A percentile compares a stretch with the other conserved stretches of the same genome.
These are phyloP conservation scores for Nemania serpens DNA, from an alignment of 2,329 filamentous ascomycete genomes.

Conservation along the genomic window DNA sequence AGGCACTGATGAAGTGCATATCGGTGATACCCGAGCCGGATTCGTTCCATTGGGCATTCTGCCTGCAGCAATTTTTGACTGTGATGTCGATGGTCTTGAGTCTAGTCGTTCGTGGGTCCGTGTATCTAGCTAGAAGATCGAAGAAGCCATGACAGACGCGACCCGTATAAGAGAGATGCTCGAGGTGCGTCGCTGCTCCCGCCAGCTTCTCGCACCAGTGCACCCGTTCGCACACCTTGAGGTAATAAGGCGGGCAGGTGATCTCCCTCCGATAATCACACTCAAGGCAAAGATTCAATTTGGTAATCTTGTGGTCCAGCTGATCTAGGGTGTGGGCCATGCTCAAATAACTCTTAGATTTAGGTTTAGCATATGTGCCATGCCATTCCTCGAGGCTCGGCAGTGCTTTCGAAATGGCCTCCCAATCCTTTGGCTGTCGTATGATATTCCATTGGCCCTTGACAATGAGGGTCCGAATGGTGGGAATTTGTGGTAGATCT, in stretches of 20 bases:
- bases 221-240: slow-evolving; percentile 61
- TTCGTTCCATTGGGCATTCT: slow-evolving; percentile 60
- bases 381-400: slow-evolving; percentile 69
- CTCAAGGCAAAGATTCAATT: slow-evolving; percentile 71
- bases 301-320: slow-evolving; percentile 62
- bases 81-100: slow-evolving; percentile 72
- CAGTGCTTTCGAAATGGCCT: slow-evolving; percentile 63
- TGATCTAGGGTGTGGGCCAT: slow-evolving; percentile 66
- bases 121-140: slow-evolving; percentile 56
- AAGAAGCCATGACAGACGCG: slow-evolving; percentile 74
- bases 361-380: slow-evolving; percentile 71
- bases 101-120: slow-evolving; percentile 53
- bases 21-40: slow-evolving; percentile 72
- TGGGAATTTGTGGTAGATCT: slow-evolving; percentile 53
- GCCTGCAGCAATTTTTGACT: slow-evolving; percentile 74
- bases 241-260: slow-evolving; percentile 62
- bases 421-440: slow-evolving; percentile 65
- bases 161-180: slow-evolving; percentile 74
- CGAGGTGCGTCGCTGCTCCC: slow-evolving; percentile 62
- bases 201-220: slow-evolving; percentile 71
- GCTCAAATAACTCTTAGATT: slow-evolving; percentile 73
- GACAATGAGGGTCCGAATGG: slow-evolving; percentile 70
- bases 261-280: slow-evolving; percentile 71
- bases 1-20: slow-evolving; percentile 71
- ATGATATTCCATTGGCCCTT: slow-evolving; percentile 81